These are phyloP conservation scores for Brasilioporus rufonigricans DNA, from an alignment of 768 basidiomycete genomes.

Conservation along the genomic window DNA sequence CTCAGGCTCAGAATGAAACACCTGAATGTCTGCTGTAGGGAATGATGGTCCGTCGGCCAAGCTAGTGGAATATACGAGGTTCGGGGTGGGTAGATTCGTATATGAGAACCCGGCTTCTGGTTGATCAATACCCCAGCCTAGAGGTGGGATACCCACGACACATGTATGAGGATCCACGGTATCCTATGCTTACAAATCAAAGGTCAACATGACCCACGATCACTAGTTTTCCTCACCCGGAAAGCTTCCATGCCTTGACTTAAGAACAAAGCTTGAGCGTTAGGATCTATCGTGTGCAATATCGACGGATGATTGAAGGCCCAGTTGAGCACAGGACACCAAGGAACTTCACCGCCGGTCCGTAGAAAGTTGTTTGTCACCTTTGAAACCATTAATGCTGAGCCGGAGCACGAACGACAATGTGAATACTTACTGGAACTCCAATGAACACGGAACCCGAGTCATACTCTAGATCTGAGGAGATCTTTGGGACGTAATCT, in stretches of 20 bases:
- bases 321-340: background rate
- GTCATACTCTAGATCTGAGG: background rate
- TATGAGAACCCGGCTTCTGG: background rate
- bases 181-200: background rate
- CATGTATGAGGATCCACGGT: too few species aligned
- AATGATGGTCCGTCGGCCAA: background rate
- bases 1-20: background rate
- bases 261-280: background rate
- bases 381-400: background rate
- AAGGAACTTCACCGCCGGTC: background rate
- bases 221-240: background rate
- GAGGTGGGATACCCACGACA: background rate
- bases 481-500: background rate
- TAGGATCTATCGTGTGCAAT: background rate
- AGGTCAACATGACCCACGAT: background rate
- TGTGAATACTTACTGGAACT: slow-evolving; percentile 1
- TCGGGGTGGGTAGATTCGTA: background rate
- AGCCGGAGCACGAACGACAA: background rate
- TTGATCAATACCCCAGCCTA: background rate
- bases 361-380: background rate
- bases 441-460: background rate
- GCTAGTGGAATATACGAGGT: background rate
- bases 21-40: background rate
- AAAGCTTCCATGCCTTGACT: background rate
- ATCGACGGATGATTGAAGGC: background rate